A percentile compares a stretch with the other conserved stretches of the same genome.
phyloP scores from a whole-genome alignment of 257 asterid genomes.

The Solanum appendiculatum region DNA sequence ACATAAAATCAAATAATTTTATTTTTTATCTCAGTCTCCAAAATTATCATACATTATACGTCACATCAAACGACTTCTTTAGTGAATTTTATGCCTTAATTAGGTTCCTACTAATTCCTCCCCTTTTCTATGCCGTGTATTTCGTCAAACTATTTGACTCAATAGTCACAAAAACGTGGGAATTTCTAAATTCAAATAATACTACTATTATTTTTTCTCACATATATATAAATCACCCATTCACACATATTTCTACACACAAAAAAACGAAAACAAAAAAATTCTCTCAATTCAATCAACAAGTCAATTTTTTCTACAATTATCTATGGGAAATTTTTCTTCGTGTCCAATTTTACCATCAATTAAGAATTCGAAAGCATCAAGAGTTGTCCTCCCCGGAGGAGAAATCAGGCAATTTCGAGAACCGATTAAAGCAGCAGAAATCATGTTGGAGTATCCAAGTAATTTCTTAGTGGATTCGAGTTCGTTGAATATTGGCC shows the following conservation, averaged over 20 bases:
- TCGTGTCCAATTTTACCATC: slow-evolving; percentile 11
- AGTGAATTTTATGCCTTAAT: background rate
- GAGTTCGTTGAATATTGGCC: slow-evolving; percentile 21
- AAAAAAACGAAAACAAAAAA: background rate
- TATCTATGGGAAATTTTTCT: slow-evolving; percentile 17
- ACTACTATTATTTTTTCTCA: background rate
- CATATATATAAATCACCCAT: background rate
- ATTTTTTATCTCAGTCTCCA: too few relatives aligned
- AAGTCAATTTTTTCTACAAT: background rate
- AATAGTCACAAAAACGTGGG: background rate
- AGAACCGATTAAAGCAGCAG: slow-evolving; percentile 24
- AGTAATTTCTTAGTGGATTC: slow-evolving; percentile 26
- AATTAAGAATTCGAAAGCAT: slow-evolving; percentile 11
- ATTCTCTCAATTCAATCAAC: background rate
- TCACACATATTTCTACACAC: background rate
- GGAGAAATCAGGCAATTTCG: slow-evolving; percentile 26
- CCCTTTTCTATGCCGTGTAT: background rate
- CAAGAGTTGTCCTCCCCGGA: slow-evolving; percentile 23
- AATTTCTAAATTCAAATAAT: background rate
- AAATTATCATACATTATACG: too few relatives aligned
- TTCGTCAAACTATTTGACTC: background rate
- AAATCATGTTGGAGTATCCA: slow-evolving; percentile 26
- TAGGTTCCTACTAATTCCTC: background rate
- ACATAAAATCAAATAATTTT: too few relatives aligned
- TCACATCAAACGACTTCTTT: too few relatives aligned